A percentile compares a stretch with the other conserved stretches of the same genome.
phyloP scores from a whole-genome alignment of 495 filamentous ascomycete species.

The Penicillium macrosclerotiorum region DNA sequence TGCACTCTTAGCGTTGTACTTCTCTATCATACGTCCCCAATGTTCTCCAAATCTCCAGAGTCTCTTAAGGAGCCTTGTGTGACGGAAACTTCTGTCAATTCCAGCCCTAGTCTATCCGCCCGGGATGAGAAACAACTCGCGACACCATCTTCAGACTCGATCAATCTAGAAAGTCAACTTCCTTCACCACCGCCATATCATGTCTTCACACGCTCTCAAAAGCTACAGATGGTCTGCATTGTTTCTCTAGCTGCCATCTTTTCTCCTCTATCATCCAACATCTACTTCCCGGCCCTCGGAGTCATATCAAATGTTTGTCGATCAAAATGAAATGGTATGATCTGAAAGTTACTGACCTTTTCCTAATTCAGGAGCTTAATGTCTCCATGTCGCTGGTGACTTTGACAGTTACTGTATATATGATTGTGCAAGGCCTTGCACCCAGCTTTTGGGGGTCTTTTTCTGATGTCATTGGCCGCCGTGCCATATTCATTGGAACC shows the following conservation, averaged over 20 bases:
- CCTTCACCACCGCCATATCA: conserved; percentile 37
- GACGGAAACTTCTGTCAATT: conserved; percentile 15
- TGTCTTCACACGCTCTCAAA: conserved; percentile 56
- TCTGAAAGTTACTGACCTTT: not conserved
- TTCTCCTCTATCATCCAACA: conserved; percentile 72
- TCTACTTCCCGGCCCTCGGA: conserved; percentile 72
- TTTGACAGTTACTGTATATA: conserved; percentile 41
- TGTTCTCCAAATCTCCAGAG: conserved; percentile 14
- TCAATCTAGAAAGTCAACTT: conserved; percentile 23
- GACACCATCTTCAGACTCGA: conserved; percentile 19
- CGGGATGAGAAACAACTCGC: conserved; percentile 17
- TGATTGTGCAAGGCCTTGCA: conserved; percentile 48
- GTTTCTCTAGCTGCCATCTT: conserved; percentile 48
- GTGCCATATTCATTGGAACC: conserved; percentile 38
- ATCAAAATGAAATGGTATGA: too few species aligned
- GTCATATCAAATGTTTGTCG: conserved; percentile 29
- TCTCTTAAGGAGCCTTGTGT: conserved; percentile 12
- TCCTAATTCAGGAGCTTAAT: conserved; percentile 18
- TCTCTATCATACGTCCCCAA: conserved; percentile 2
- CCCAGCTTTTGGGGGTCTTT: conserved; percentile 45
- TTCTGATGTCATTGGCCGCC: conserved; percentile 41
- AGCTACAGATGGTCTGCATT: conserved; percentile 63
- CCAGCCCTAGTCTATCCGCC: conserved; percentile 16
- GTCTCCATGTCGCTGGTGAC: conserved; percentile 34
- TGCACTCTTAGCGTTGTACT: not conserved